These are phyloP conservation scores for Monascus purpureus DNA, from an alignment of 495 filamentous ascomycete genomes.

Conservation along the genomic window DNA sequence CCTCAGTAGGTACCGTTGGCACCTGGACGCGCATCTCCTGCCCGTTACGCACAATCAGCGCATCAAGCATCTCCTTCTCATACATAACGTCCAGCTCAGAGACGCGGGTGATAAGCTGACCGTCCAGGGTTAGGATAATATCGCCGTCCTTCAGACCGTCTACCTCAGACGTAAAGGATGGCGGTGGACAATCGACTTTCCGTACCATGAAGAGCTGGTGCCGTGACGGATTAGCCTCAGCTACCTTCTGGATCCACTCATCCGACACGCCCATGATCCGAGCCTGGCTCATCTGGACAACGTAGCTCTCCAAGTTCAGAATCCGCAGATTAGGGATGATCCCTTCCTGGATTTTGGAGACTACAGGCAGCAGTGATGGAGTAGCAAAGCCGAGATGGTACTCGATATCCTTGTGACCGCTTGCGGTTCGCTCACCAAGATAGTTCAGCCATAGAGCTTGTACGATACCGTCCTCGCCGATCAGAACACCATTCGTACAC, in stretches of 20 bases:
- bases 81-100: constrained; percentile 96
- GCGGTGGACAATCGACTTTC: constrained; percentile 66
- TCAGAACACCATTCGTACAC: constrained; percentile 88
- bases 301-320: constrained; percentile 83
- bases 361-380: constrained; percentile 71
- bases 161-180: constrained; percentile 18
- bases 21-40: constrained; percentile 65
- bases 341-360: constrained; percentile 70
- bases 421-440: constrained; percentile 70
- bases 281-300: constrained; percentile 95
- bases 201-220: constrained; percentile 98
- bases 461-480: constrained; percentile 79
- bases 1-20: constrained; percentile 74
- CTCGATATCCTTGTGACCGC: constrained; percentile 78
- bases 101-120: constrained; percentile 81
- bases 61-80: constrained; percentile 68
- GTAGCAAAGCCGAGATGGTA: constrained; percentile 93
- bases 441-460: constrained; percentile 95
- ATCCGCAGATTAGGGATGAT: constrained; percentile 69
- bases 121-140: constrained; percentile 82
- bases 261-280: constrained; percentile 95
- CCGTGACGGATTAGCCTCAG: constrained; percentile 69
- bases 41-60: constrained; percentile 74
- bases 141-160: constrained; percentile 70
- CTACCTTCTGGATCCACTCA: constrained; percentile 85